Evolutionary conservation across 2,329 filamentous ascomycete species (phyloP), one percentile per base, ranked within the genome.

Genomic region (Whalleya microplaca): DNA sequence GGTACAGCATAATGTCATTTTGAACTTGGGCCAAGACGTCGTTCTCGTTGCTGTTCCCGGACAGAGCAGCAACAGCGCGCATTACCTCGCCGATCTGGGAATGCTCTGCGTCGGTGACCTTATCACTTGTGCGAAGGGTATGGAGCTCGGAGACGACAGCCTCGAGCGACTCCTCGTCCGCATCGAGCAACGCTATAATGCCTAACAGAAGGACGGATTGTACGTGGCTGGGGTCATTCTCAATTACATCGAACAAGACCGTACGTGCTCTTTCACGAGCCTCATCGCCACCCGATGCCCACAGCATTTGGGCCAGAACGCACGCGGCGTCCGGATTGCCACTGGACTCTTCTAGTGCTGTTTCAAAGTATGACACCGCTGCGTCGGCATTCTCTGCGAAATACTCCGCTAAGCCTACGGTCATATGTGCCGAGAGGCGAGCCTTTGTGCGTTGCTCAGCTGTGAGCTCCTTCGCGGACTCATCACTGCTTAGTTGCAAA

Each of bases 241-340:
- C 91, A 12, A 96, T 87, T 37, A 90, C 87, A 14, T 87, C 87
- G 67, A 96, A 94, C 0, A 99, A 81, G 61, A 91, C 84, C 50
- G 90, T 86, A 2, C 92, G 84, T 16, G 94, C 93, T 59, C 90
- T 86, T 48, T 88, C 85, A 45, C 88, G 85, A 53, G 93, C 90
- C 0, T 87, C 81, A 6, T 88, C 84, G 0, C 87, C 86, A 8
- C 91, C 92, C 62, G 91, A 92, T 0, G 93, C 93, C 94, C 95
- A 99, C 0, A 98, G 81, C 0, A 98, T 90, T 73, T 98, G 92
- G 0, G 93, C 90, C 12, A 98, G 80, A 12, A 97, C 80, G 68
- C 93, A 97, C 0, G 92, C 87, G 1, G 94, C 89, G 68, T 97
- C 92, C 0, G 93, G 89, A 59, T 92, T 87, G 40, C 84, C 84